A percentile compares a stretch with the other conserved stretches of the same genome.
Conservation (phyloP, 352 stramenopile species). For the Phytophthora melonis region DNA sequence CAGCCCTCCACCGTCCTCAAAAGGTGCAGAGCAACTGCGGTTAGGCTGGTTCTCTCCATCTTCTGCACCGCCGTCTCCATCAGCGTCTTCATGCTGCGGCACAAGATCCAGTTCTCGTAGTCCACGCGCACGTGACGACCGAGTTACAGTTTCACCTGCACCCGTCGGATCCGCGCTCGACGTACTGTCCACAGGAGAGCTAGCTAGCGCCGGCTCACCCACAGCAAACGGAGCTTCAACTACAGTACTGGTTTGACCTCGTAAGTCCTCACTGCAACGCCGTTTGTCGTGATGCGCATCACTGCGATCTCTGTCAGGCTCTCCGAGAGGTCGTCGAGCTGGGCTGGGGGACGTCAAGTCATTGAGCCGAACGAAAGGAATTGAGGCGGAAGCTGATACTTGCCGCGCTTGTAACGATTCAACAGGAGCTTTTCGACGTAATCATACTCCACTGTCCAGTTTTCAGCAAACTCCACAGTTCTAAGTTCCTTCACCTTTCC, state of each 20-base stretch:
- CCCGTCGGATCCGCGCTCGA: constrained; percentile 22
- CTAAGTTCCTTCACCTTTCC: constrained; percentile 4
- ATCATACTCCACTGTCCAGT: constrained; percentile 10
- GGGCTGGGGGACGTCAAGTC: not conserved
- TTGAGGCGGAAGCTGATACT: not conserved
- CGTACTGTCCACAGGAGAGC: not conserved
- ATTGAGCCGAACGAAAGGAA: constrained; percentile 11
- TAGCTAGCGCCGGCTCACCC: not conserved
- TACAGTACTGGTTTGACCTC: not conserved
- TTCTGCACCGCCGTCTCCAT: constrained; percentile 19
- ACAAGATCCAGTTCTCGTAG: constrained; percentile 3
- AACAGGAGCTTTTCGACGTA: constrained; percentile 18
- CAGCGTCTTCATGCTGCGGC: not conserved
- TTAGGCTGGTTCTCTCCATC: constrained; percentile 12
- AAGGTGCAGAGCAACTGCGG: constrained; percentile 7
- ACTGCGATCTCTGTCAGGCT: not conserved
- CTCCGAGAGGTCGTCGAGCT: not conserved
- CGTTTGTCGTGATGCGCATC: constrained; percentile 18
- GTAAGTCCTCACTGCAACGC: constrained; percentile 3
- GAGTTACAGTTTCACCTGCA: constrained; percentile 8
- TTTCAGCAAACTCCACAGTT: constrained; percentile 15
- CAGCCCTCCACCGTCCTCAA: constrained; percentile 5
- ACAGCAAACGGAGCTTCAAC: constrained; percentile 11
- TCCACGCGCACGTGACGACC: constrained; percentile 3
- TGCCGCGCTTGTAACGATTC: constrained; percentile 3